Percentiles rank a stretch among this genome's conserved stretches.
Evolutionary conservation across 2,329 filamentous ascomycete species (phyloP).

Genomic region (Penicillium brevicompactum): DNA sequence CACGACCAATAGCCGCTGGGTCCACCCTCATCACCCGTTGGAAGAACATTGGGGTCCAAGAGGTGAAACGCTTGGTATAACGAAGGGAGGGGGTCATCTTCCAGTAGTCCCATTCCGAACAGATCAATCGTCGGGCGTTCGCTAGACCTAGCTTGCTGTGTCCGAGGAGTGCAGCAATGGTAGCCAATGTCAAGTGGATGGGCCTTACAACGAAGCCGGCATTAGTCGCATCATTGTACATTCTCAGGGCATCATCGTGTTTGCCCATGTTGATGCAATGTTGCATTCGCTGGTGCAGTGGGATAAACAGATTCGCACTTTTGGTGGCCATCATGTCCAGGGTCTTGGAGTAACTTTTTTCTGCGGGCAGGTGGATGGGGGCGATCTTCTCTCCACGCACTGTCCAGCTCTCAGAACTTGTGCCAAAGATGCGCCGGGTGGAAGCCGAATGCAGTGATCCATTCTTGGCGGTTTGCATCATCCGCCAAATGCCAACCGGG

Average conservation of each 20-base stretch:
- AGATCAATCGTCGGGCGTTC: conserved; percentile 36
- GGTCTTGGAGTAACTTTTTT: conserved; percentile 29
- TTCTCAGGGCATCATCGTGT: conserved; percentile 32
- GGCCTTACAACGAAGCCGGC: conserved; percentile 34
- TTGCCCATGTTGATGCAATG: conserved; percentile 41
- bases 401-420: conserved; percentile 19
- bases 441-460: conserved; percentile 34
- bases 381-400: conserved; percentile 14
- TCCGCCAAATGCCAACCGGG: conserved; percentile 43
- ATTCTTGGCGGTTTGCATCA: conserved; percentile 41
- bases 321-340: conserved; percentile 31
- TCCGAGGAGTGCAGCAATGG: conserved; percentile 38
- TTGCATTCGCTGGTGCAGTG: conserved; percentile 40
- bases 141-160: conserved; percentile 24
- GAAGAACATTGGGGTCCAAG: conserved; percentile 39
- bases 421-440: conserved; percentile 39
- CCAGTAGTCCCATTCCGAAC: conserved; percentile 29
- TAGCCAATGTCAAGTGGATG: conserved; percentile 40
- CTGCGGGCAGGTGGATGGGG: conserved; percentile 19
- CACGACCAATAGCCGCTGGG: conserved; percentile 16
- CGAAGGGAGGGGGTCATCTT: conserved; percentile 9
- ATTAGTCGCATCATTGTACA: conserved; percentile 32
- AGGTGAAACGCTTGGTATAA: conserved; percentile 24
- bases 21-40: conserved; percentile 34
- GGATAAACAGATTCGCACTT: conserved; percentile 35